These are phyloP conservation scores for Bipolaris zeicola DNA, from an alignment of 2,329 filamentous ascomycete species.

Conservation along the genomic window DNA sequence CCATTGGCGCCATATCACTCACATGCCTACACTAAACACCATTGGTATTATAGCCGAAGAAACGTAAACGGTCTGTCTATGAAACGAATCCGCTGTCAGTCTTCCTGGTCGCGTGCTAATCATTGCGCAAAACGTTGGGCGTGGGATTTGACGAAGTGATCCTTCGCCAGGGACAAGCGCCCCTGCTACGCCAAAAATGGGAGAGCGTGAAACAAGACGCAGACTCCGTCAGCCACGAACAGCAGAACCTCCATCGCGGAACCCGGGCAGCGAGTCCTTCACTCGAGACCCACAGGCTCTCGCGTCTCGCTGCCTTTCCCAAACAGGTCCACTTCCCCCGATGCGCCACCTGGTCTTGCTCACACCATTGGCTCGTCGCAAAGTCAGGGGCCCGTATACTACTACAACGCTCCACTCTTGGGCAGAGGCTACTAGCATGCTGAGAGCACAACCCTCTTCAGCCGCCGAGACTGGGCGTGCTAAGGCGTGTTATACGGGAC, in stretches of 20 bases:
- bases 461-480: conserved; percentile 27
- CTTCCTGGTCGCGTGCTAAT: conserved; percentile 12
- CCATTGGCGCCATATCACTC: conserved; percentile 2
- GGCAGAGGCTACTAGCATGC: conserved; percentile 18
- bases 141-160: conserved; percentile 10
- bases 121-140: conserved; percentile 6
- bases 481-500: conserved; percentile 23
- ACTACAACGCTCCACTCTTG: conserved; percentile 21
- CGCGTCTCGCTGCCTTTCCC: conserved; percentile 38
- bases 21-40: not conserved
- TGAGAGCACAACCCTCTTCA: conserved; percentile 32
- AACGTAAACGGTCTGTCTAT: conserved; percentile 8
- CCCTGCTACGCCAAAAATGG: conserved; percentile 19
- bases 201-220: conserved; percentile 32
- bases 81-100: conserved; percentile 14
- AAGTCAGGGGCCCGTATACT: conserved; percentile 23
- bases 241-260: conserved; percentile 21
- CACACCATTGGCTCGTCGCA: conserved; percentile 32
- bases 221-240: conserved; percentile 22
- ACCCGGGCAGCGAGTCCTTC: conserved; percentile 14
- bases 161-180: conserved; percentile 29
- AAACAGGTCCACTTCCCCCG: conserved; percentile 27
- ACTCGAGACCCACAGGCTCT: conserved; percentile 21
- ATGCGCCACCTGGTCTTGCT: conserved; percentile 14
- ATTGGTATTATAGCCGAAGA: conserved; percentile 1